Conservation (phyloP, 371 early-diverging fungal species). For the Mucor irregularis region DNA sequence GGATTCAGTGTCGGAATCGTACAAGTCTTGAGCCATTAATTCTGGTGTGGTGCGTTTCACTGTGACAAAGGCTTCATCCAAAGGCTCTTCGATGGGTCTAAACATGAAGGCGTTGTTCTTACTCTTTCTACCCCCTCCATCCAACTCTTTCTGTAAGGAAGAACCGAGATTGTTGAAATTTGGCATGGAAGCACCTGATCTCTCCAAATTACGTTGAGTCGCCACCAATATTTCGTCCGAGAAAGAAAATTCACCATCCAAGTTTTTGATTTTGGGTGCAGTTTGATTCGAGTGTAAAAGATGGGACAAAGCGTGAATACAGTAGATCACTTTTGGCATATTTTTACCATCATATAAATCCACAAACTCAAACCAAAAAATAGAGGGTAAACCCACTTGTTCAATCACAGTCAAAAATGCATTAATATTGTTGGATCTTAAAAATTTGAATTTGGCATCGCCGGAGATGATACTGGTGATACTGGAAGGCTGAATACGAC, state of each 20-base stretch:
- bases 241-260: conserved; percentile 89
- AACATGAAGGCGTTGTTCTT: conserved; percentile 2
- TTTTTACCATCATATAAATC: conserved; percentile 99
- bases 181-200: conserved; percentile 79
- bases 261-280: conserved; percentile 90
- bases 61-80: conserved; percentile 1
- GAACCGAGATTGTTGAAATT: conserved; percentile 77
- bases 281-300: conserved; percentile 82
- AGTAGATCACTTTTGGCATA: conserved; percentile 99
- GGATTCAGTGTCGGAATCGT: conserved; percentile 23
- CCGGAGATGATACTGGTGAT: conserved; percentile 75
- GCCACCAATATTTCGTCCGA: conserved; percentile 85
- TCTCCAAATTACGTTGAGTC: conserved; percentile 85
- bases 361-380: conserved; percentile 98
- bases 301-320: conserved; percentile 98
- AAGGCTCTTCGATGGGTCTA: conserved; percentile 18
- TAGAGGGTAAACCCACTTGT: conserved; percentile 83
- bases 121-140: neutral
- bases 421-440: conserved; percentile 99
- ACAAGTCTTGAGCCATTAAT: conserved; percentile 3
- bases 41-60: conserved; percentile 1
- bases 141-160: conserved; percentile 72
- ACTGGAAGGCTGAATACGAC: conserved; percentile 78
- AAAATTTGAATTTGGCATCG: conserved; percentile 86
- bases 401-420: conserved; percentile 84